phyloP scores from a whole-genome alignment of 2,329 filamentous ascomycete species.

The Macroventuria anomochaeta region DNA sequence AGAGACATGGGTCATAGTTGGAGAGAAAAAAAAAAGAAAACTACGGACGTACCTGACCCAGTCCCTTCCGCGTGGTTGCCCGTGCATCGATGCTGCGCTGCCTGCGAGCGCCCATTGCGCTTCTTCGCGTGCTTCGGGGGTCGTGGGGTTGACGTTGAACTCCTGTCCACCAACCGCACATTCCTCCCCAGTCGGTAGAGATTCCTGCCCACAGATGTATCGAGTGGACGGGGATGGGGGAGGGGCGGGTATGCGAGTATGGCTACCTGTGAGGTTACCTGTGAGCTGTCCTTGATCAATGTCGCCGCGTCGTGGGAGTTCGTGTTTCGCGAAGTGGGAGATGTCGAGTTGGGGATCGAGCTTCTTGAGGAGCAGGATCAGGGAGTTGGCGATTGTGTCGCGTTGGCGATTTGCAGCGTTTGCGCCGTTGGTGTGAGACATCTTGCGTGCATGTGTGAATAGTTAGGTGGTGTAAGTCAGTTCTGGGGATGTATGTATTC shows the following conservation, averaged over 20 bases:
- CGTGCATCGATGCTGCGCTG: slow-evolving; percentile 6
- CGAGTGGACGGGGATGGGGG: too few relatives aligned
- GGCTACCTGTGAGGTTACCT: too few relatives aligned
- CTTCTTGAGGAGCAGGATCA: slow-evolving; percentile 4
- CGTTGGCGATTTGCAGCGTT: slow-evolving; percentile 1
- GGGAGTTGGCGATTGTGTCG: slow-evolving; percentile 2
- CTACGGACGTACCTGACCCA: background rate
- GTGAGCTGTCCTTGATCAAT: slow-evolving; percentile 1
- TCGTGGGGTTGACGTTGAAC: background rate
- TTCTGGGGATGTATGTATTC: too few relatives aligned
- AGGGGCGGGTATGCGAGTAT: too few relatives aligned
- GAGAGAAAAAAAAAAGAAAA: background rate
- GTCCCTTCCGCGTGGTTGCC: background rate
- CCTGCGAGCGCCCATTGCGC: slow-evolving; percentile 12
- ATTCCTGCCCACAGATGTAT: too few relatives aligned
- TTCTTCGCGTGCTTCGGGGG: slow-evolving; percentile 3
- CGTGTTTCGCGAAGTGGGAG: slow-evolving; percentile 8
- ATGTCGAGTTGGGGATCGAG: slow-evolving; percentile 5
- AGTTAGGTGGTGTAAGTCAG: too few relatives aligned
- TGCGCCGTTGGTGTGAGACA: too few relatives aligned
- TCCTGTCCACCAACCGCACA: too few relatives aligned
- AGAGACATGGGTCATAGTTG: too few relatives aligned
- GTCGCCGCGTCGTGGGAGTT: slow-evolving; percentile 3
- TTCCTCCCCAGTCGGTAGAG: too few relatives aligned
- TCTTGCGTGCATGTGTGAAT: too few relatives aligned